phyloP scores from a whole-genome alignment of 768 basidiomycete genomes.

The Boletus reticulatus region DNA sequence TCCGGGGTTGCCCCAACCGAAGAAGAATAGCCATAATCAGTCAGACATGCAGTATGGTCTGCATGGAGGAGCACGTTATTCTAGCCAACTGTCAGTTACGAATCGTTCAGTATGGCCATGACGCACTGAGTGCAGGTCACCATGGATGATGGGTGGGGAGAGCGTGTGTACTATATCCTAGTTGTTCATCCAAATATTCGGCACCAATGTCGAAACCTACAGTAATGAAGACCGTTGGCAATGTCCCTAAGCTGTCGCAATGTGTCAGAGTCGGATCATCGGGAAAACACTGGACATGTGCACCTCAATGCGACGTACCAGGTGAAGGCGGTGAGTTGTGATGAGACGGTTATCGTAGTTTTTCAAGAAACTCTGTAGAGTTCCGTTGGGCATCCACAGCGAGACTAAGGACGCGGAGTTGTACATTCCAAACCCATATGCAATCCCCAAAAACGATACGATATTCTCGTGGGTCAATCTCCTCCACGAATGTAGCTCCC shows the following conservation, averaged over 20 bases:
- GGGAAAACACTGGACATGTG: background rate
- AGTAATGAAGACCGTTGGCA: slow-evolving; percentile 11
- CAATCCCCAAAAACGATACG: slow-evolving; percentile 25
- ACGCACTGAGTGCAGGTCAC: slow-evolving; percentile 12
- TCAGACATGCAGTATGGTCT: slow-evolving; percentile 35
- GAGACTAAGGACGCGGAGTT: slow-evolving; percentile 25
- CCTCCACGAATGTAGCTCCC: slow-evolving; percentile 22
- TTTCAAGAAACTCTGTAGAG: slow-evolving; percentile 19
- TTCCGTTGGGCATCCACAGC: slow-evolving; percentile 29
- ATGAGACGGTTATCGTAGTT: background rate
- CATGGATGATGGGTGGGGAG: slow-evolving; percentile 4
- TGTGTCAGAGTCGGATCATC: background rate
- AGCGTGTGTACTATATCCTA: slow-evolving; percentile 6
- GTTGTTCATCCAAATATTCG: background rate
- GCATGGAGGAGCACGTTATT: slow-evolving; percentile 15
- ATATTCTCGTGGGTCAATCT: slow-evolving; percentile 21
- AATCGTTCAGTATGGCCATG: too few species aligned
- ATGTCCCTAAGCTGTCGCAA: slow-evolving; percentile 11
- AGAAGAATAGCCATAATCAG: slow-evolving; percentile 42
- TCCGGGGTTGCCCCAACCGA: background rate
- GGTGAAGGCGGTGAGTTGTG: background rate
- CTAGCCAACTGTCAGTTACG: background rate
- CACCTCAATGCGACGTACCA: background rate
- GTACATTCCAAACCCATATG: slow-evolving; percentile 22
- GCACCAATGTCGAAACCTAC: background rate